These are phyloP conservation scores for Colletotrichum higginsianum DNA, from an alignment of 2,329 filamentous ascomycete species.

Conservation along the genomic window DNA sequence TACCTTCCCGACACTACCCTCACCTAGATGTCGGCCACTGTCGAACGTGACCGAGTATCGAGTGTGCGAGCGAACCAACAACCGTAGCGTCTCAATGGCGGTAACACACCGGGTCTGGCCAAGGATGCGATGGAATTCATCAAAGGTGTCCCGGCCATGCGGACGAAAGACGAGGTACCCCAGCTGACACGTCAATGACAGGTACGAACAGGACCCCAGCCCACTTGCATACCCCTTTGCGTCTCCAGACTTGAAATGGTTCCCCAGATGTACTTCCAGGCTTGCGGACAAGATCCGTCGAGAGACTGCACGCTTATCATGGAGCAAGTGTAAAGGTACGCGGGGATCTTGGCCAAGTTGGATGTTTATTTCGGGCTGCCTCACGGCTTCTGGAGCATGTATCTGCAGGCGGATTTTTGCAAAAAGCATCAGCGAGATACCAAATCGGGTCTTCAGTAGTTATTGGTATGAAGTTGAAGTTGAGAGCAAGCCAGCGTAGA, in stretches of 20 bases:
- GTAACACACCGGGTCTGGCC: slow-evolving; percentile 45
- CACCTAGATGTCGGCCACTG: no score
- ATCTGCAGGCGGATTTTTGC: slow-evolving; percentile 44
- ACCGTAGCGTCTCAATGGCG: no score
- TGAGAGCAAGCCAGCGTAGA: background rate
- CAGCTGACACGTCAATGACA: slow-evolving; percentile 29
- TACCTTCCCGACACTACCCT: background rate
- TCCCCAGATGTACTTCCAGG: slow-evolving; percentile 53
- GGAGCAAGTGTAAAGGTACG: slow-evolving; percentile 50
- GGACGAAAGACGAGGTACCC: background rate
- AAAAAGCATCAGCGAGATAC: slow-evolving; percentile 46
- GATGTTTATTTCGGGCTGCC: slow-evolving; percentile 51
- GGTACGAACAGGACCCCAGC: slow-evolving; percentile 47
- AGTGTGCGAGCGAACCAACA: no score
- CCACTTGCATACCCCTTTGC: slow-evolving; percentile 48
- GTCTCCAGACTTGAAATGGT: slow-evolving; percentile 43
- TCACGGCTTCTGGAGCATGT: slow-evolving; percentile 50
- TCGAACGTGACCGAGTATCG: no score
- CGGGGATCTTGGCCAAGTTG: slow-evolving; percentile 46
- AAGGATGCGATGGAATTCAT: slow-evolving; percentile 46
- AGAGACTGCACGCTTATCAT: slow-evolving; percentile 50
- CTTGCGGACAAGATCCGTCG: slow-evolving; percentile 49
- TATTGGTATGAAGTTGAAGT: slow-evolving; percentile 25
- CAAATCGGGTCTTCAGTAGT: slow-evolving; percentile 46
- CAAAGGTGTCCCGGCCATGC: slow-evolving; percentile 42